Base-by-base conservation (phyloP, 2,329 filamentous ascomycete species). In the Myotisia sp. region DNA sequence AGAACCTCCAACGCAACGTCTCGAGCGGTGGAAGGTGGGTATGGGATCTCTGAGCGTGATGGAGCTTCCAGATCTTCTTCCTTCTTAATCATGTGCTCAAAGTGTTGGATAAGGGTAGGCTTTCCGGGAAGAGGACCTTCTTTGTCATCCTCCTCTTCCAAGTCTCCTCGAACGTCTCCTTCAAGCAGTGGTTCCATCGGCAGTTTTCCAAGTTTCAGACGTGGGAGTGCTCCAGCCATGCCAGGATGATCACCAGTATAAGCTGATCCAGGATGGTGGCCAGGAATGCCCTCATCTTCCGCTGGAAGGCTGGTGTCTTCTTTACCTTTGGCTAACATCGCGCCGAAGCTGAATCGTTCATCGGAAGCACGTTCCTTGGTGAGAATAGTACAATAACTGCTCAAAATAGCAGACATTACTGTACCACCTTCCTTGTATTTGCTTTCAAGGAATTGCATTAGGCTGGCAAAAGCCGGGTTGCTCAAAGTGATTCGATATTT, bases 1-100 rank as follows among this genome's bases (percentile, higher is more conserved):
- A 90, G 83, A 48, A 95, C 85, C 56, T 95, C 90, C 63, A 94
- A 82, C 18, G 83, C 74, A 5, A 98, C 85, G 48, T 98, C 90
- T 41, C 86, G 72, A 3, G 85, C 84, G 12, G 85, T 73, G 0
- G 87, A 92, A 4, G 85, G 80, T 1, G 90, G 90, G 14, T 92
- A 73, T 2, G 90, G 87, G 14, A 95, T 71, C 16, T 86, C 79
- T 10, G 78, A 68, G 27, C 86, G 73, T 30, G 65, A 77, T 2
- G 86, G 86, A 0, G 70, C 82, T 51, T 95, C 90, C 17, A 79
- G 78, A 33, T 79, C 79, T 21, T 93, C 86, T 56, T 94, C 90
- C 17, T 79, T 74, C 62, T 98, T 98, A 42, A 79, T 78, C 52
- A 79, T 81, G 35, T 78, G 71, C 44, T 95, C 87, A 45, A 92